Evolutionary conservation across 177 flowering plant genomes (phyloP), one percentile per base, ranked within the genome.

Genomic region (Vitis hybrid): DNA sequence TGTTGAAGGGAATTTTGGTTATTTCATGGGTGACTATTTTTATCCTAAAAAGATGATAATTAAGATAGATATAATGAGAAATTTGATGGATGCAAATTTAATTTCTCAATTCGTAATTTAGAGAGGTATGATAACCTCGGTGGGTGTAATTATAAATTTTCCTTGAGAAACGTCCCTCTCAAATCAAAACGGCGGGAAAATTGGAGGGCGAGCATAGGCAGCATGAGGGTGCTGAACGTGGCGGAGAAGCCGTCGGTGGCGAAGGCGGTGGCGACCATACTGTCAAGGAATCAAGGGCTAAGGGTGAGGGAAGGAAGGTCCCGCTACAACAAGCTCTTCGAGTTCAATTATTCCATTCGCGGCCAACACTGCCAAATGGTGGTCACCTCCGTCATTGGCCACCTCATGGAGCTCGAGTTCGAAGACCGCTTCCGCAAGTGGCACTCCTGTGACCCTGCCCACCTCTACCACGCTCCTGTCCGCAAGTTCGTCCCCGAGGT

Each of bases 241-340:
- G 99, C 99, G 76, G 99, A 95, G 90, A 95, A 95, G 85, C 99
- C 97, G 47, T 95, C 99, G 18, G 99, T 95, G 70, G 99, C 99
- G 4, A 94, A 89, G 76, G 79, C 96, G 5, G 97, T 93, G 28
- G 77, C 98, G 1, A 79, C 73, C 47, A 90, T 93, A n/a, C 86
- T 95, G 11, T 92, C 98, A 0, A 19, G 88, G 58, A 86, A 80
- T 75, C 82, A 78, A 28, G 83, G 86, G 0, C 73, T 83, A 57
- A 76, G 87, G 18, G 71, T 77, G 33, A 78, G 96, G 20, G 89
- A 90, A 7, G 96, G 97, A 0, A 79, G 97, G 71, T 93, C 97
- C 0, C 84, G 91, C 54, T 95, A 87, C 87, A 95, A 95, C 86
- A 87, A 73, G 77, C 86, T 95, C 6, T 95, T 84, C 83, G 97